Percentiles rank a stretch among this genome's conserved stretches.
Evolutionary conservation across 2,329 filamentous ascomycete species (phyloP).

Genomic region (Emergomyces africanus): DNA sequence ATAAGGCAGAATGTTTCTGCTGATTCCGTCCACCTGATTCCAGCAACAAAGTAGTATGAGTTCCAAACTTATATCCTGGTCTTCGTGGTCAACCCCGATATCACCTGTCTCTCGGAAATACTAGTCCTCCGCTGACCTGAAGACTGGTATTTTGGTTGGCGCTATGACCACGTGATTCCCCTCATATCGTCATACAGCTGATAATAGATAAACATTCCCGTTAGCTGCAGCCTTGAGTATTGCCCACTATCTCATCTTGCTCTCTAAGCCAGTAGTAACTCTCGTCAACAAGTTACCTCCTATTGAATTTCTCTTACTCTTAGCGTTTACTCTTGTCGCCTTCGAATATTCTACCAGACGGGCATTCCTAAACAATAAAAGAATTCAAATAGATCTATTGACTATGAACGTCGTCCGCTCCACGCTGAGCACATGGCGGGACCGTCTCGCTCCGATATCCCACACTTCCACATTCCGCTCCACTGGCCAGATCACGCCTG

Average conservation of each 20-base stretch:
- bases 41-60: too few relatives aligned
- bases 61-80: too few relatives aligned
- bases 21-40: not conserved
- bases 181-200: not conserved
- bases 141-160: not conserved
- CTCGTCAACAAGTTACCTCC: not conserved
- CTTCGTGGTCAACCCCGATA: too few relatives aligned
- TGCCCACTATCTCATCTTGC: not conserved
- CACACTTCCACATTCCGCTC: slow-evolving; percentile 87
- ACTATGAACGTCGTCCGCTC: slow-evolving; percentile 85
- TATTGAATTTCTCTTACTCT: not conserved
- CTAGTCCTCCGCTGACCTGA: not conserved
- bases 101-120: too few relatives aligned
- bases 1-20: not conserved
- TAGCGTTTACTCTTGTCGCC: not conserved
- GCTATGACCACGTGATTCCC: not conserved
- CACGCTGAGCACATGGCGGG: slow-evolving; percentile 80
- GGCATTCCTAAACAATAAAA: not conserved
- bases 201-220: not conserved
- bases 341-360: not conserved
- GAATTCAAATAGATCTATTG: not conserved
- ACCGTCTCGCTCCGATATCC: slow-evolving; percentile 77
- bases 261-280: not conserved
- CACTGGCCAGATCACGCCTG: slow-evolving; percentile 91
- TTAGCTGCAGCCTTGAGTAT: not conserved